phyloP scores from a whole-genome alignment of 108 stramenopile genomes.

The Cyclotella baltica region DNA sequence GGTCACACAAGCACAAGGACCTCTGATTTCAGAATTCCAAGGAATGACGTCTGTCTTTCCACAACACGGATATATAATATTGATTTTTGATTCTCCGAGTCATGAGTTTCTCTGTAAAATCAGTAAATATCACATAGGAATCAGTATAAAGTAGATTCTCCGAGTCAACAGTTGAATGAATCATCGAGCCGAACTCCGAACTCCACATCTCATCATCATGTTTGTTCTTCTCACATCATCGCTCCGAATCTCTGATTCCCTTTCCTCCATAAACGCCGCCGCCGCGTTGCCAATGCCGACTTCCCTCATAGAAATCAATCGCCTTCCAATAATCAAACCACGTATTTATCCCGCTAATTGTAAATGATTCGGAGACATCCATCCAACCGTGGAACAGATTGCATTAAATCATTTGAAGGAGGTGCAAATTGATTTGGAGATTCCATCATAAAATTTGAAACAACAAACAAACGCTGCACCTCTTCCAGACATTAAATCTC shows the following conservation, averaged over 20 bases:
- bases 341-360: too few relatives aligned
- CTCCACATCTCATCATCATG: not conserved
- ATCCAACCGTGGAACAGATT: too few relatives aligned
- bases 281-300: not conserved
- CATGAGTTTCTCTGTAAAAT: not conserved
- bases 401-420: too few relatives aligned
- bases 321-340: not conserved
- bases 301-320: not conserved
- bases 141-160: constrained; percentile 5
- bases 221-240: not conserved
- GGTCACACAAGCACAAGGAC: too few relatives aligned
- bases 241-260: not conserved
- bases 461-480: not conserved
- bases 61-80: not conserved
- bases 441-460: not conserved
- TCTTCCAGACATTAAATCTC: too few relatives aligned
- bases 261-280: not conserved
- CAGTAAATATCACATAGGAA: not conserved
- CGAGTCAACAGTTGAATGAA: constrained; percentile 20
- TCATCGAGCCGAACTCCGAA: constrained; percentile 2
- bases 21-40: too few relatives aligned
- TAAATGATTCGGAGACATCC: too few relatives aligned
- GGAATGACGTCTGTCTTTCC: not conserved
- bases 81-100: constrained; percentile 13
- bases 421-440: too few relatives aligned